Conservation (phyloP, 2,329 filamentous ascomycete genomes). For the Talaromyces sp. region DNA sequence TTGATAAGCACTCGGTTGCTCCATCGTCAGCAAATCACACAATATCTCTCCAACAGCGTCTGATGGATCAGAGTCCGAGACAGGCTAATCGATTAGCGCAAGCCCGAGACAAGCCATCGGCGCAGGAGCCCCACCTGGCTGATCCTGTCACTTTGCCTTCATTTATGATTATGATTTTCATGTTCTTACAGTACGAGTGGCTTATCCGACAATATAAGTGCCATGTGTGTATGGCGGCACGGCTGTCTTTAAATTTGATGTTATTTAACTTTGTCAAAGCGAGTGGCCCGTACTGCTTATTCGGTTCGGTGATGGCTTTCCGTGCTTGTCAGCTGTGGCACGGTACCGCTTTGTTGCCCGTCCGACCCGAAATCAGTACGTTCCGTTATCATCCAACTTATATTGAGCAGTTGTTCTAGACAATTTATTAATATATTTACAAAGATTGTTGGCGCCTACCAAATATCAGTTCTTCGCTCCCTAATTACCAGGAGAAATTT, state of each 20-base stretch:
- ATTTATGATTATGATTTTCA: background rate
- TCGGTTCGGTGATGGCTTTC: background rate
- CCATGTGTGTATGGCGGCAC: background rate
- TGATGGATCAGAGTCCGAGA: conserved; percentile 1
- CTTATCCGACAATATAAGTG: background rate
- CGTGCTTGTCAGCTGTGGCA: background rate
- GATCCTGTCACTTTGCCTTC: conserved; percentile 14
- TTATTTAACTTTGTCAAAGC: conserved; percentile 2
- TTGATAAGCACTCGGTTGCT: background rate
- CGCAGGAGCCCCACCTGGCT: background rate
- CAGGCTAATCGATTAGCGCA: conserved; percentile 7
- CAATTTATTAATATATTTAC: background rate
- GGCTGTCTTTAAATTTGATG: background rate
- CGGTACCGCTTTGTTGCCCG: background rate
- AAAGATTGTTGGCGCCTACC: background rate
- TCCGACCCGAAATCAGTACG: background rate
- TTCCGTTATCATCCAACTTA: background rate
- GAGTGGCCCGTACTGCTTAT: background rate
- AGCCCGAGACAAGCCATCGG: conserved; percentile 18
- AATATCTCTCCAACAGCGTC: background rate
- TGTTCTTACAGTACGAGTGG: background rate
- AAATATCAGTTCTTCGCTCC: background rate
- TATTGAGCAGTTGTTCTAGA: background rate
- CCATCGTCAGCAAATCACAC: background rate
- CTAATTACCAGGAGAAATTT: conserved; percentile 7